Conservation (phyloP, 129 eudicot genomes). For the Solidago caesia region DNA sequence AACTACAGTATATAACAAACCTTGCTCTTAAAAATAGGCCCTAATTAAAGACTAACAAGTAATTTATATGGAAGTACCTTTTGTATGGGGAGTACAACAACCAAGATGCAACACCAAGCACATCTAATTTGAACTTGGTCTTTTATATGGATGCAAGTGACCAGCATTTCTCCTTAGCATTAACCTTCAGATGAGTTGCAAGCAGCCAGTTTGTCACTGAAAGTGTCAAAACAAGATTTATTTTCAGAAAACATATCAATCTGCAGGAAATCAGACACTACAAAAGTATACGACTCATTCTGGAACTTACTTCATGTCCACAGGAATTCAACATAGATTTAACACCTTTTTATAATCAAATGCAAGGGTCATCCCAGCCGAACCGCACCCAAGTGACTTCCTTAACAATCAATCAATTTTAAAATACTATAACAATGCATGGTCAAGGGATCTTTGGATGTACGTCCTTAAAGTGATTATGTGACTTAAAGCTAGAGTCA, state of each 20-base stretch:
- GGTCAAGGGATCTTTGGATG: too few species aligned
- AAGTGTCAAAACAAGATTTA: not conserved
- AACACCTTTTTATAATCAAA: too few species aligned
- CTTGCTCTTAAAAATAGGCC: not conserved
- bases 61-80: constrained; percentile 12
- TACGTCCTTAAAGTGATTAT: too few species aligned
- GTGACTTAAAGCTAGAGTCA: too few species aligned
- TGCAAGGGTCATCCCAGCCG: too few species aligned
- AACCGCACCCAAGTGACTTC: too few species aligned
- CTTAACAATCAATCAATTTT: too few species aligned
- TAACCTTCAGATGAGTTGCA: constrained; percentile 1
- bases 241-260: not conserved
- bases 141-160: not conserved
- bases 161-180: not conserved
- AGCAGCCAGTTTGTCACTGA: not conserved
- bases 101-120: not conserved
- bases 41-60: not conserved
- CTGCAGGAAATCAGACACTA: not conserved
- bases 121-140: constrained; percentile 5
- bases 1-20: not conserved
- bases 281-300: not conserved
- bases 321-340: constrained; percentile 1
- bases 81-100: constrained; percentile 1
- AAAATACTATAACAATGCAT: too few species aligned
- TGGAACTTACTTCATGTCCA: constrained; percentile 20